Evolutionary conservation across 768 basidiomycete genomes (phyloP).

Genomic region (Inosperma sp.): DNA sequence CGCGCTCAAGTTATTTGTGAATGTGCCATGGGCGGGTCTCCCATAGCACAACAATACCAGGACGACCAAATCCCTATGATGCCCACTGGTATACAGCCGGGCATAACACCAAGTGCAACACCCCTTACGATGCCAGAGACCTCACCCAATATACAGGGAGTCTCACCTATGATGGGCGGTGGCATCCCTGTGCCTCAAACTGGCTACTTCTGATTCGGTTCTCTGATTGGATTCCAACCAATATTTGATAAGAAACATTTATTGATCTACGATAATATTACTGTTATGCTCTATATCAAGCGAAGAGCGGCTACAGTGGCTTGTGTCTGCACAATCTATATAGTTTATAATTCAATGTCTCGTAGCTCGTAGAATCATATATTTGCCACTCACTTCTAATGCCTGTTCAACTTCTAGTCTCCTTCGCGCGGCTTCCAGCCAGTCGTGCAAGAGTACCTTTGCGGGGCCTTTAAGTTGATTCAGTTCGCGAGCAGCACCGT

Average conservation of each 20-base stretch:
- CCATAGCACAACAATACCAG: conserved; percentile 18
- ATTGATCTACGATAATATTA: conserved; percentile 20
- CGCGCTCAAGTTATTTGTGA: conserved; percentile 86
- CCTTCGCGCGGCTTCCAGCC: conserved; percentile 84
- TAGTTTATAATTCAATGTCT: conserved; percentile 13
- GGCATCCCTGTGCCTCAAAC: conserved; percentile 9
- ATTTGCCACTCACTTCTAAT: conserved; percentile 56
- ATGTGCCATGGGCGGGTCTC: conserved; percentile 56
- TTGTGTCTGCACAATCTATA: conserved; percentile 75
- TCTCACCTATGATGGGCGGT: conserved; percentile 3
- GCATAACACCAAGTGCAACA: conserved; percentile 8
- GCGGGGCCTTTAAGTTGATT: conserved; percentile 86
- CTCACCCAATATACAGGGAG: conserved; percentile 7
- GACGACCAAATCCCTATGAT: conserved; percentile 16
- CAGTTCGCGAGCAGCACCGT: conserved; percentile 82
- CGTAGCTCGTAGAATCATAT: conserved; percentile 2
- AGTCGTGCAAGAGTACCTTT: conserved; percentile 71
- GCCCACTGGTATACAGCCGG: conserved; percentile 10
- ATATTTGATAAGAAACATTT: conserved; percentile 15
- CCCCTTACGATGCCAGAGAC: not conserved
- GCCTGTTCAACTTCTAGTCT: conserved; percentile 91
- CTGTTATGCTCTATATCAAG: conserved; percentile 48
- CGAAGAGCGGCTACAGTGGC: conserved; percentile 79
- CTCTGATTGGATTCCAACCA: conserved; percentile 1
- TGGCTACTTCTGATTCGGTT: conserved; percentile 19